Base-by-base conservation (phyloP, 2,329 filamentous ascomycete species). In the Fusarium hostae region DNA sequence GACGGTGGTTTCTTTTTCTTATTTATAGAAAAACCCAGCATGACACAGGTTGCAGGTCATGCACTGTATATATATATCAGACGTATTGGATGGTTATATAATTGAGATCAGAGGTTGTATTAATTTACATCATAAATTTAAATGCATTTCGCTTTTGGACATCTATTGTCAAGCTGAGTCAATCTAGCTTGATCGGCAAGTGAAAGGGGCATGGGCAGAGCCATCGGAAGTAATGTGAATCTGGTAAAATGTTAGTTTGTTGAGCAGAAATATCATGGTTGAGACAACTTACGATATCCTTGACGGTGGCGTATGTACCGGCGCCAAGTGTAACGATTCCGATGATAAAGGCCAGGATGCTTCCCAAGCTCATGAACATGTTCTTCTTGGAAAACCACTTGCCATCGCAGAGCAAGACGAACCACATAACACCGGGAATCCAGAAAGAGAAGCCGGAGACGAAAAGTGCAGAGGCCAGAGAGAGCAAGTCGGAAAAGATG, bases 161-260 rank as follows among this genome's bases (percentile, higher is more conserved):
- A 55, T 55, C 12, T 44, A 32, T 47, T 9, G 11, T 22, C 30
- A 48, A 2, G 24, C 18, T n/a, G n/a, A n/a, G 4, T 24, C 39
- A 22, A 22, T 65, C 26, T 64, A 55, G 34, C 12, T 48, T 39
- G 70, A 71, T 56, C 71, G 52, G 24, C 71, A 73, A 13, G 71
- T 68, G 22, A 73, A 73, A 16, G 71, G 71, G 13, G 63, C 57
- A 82, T 72, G 70, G n/a, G 70, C 70, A 26, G 48, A 59, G 32
- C 70, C 70, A 12, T 39, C 51, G 11, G 70, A 71, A 12, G 70
- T 72, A 28, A 71, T 54, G 30, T 56, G 50, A 22, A 72, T 72
- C 70, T 72, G 2, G 9, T 6, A 16, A 5, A n/a, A 12, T 5
- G 12, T 73, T 55, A 72, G 64, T 15, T 20, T 15, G 13, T 9